These are phyloP conservation scores for Boletus pseudo-olivaceus DNA, from an alignment of 768 basidiomycete species.

Conservation along the genomic window DNA sequence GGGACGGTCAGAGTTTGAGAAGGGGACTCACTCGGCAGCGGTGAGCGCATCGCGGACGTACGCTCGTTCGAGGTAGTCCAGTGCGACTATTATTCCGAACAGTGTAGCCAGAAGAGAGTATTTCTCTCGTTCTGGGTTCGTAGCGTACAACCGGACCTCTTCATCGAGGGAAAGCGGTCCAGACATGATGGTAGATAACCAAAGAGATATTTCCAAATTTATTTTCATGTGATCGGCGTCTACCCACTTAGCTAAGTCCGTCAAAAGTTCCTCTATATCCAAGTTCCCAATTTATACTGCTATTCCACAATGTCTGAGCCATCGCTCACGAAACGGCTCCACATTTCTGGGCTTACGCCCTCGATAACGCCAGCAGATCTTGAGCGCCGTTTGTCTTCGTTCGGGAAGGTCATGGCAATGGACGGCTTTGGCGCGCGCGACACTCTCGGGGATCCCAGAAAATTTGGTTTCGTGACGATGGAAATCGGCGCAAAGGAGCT, in stretches of 20 bases:
- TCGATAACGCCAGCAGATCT: conserved; percentile 57
- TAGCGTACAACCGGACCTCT: conserved; percentile 85
- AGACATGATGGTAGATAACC: conserved; percentile 27
- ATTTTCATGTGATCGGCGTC: not conserved
- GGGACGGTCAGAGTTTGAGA: not conserved
- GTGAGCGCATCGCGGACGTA: conserved; percentile 93
- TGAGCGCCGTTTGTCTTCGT: conserved; percentile 53
- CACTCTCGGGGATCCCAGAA: conserved; percentile 61
- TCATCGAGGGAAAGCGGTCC: conserved; percentile 68
- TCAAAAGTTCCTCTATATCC: not conserved
- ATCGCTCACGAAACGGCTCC: conserved; percentile 54
- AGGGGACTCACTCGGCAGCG: conserved; percentile 73
- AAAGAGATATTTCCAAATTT: not conserved
- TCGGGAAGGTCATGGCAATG: conserved; percentile 64
- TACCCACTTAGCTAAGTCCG: conserved; percentile 33
- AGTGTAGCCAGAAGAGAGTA: conserved; percentile 85
- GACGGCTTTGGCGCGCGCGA: conserved; percentile 68
- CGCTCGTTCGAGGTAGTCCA: conserved; percentile 94
- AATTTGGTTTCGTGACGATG: conserved; percentile 72
- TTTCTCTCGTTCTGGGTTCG: conserved; percentile 85
- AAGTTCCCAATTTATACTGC: not conserved
- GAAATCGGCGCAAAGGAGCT: conserved; percentile 59
- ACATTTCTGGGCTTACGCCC: conserved; percentile 73
- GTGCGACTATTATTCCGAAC: conserved; percentile 84
- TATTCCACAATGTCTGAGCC: conserved; percentile 14